Conservation (phyloP, 148 eudicot species). For the Nepenthes mirabilis region DNA sequence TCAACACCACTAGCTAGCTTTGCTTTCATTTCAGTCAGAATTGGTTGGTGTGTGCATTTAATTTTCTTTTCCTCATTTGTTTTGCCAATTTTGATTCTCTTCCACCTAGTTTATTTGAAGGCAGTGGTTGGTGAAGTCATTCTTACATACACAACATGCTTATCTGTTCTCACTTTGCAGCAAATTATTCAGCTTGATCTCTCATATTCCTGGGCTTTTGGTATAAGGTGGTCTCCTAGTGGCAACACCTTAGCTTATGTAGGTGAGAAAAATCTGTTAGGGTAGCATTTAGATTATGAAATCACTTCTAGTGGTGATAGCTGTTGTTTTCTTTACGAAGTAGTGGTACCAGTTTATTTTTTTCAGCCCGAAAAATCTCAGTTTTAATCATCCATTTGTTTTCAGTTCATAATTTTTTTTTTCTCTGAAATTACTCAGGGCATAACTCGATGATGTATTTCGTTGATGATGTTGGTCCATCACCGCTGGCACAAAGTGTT, state of each 20-base stretch:
- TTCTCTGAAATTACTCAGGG: slow-evolving; percentile 38
- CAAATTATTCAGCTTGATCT: slow-evolving; percentile 98
- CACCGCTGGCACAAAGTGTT: slow-evolving; percentile 91
- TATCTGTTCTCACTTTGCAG: slow-evolving; percentile 29
- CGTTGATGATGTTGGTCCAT: slow-evolving; percentile 95
- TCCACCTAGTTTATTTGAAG: no score
- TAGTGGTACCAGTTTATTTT: no score
- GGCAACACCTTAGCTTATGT: slow-evolving; percentile 96
- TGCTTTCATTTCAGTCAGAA: no score
- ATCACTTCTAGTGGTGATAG: background rate
- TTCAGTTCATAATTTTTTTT: background rate
- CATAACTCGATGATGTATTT: slow-evolving; percentile 97
- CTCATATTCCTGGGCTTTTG: slow-evolving; percentile 94
- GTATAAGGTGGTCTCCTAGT: slow-evolving; percentile 94
- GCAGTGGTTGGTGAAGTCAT: background rate
- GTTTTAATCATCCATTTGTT: no score
- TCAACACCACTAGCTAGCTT: no score
- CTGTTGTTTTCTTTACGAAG: no score
- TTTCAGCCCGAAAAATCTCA: no score
- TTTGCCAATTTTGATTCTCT: no score
- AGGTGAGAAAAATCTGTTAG: slow-evolving; percentile 50
- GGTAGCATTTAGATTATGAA: background rate
- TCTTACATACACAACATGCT: background rate
- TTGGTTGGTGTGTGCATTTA: no score
- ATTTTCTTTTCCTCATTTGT: no score